Conservation (phyloP, 225 moss, liverwort and hornwort species). For the Anthoceros angustus region DNA sequence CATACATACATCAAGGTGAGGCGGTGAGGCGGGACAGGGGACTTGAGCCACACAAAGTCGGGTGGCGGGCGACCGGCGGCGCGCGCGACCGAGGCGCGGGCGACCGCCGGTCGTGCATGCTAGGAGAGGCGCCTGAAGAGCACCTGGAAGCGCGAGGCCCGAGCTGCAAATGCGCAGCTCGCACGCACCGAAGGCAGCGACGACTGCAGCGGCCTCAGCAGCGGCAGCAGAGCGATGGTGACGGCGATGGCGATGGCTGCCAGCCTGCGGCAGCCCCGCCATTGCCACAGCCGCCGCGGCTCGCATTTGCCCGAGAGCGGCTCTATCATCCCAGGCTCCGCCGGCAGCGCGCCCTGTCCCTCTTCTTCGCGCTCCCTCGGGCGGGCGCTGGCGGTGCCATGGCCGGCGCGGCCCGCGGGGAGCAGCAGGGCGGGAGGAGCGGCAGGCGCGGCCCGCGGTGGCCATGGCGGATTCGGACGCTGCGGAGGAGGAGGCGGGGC, state of each 20-base stretch:
- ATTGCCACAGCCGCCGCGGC: not conserved
- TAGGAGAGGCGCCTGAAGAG: not conserved
- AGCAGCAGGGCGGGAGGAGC: not conserved
- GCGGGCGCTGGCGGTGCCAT: not conserved
- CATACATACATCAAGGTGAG: no score
- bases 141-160: not conserved
- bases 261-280: not conserved
- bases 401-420: not conserved
- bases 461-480: constrained; percentile 25
- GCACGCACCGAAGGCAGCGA: not conserved
- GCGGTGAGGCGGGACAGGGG: no score
- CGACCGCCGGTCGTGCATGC: not conserved
- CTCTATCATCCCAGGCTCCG: constrained; percentile 1
- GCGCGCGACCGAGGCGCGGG: no score
- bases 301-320: constrained; percentile 1
- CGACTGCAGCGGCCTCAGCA: not conserved
- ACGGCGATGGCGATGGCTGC: not conserved
- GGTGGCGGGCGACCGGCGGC: not conserved
- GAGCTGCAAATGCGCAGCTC: constrained; percentile 1
- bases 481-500: constrained; percentile 29
- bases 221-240: not conserved
- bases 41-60: no score
- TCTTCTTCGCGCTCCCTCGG: not conserved
- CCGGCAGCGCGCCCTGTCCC: not conserved
- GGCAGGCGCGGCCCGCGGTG: not conserved